Evolutionary conservation across 2,329 filamentous ascomycete species (phyloP).

Genomic region (Colletotrichum sojae): DNA sequence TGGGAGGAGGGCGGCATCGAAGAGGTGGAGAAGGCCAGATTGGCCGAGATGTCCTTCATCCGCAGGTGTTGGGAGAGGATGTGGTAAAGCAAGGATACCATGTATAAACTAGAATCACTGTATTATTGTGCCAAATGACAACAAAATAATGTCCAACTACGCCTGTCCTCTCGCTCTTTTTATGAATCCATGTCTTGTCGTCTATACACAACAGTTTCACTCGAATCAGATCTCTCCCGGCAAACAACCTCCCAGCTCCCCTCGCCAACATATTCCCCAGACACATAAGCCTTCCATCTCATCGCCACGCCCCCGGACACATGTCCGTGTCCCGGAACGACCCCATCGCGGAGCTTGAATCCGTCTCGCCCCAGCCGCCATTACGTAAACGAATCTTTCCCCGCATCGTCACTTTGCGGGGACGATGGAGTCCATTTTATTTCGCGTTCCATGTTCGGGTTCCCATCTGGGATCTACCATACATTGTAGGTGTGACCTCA

Average conservation of each 20-base stretch:
- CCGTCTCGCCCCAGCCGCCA: neutral
- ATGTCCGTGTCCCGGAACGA: neutral
- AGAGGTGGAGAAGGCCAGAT: constrained; percentile 56
- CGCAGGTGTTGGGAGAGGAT: constrained; percentile 55
- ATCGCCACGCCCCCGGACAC: neutral
- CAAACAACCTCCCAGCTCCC: neutral
- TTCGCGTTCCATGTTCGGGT: neutral
- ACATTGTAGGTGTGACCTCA: constrained; percentile 4
- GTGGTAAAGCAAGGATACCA: constrained; percentile 49
- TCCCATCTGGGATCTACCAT: neutral
- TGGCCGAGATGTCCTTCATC: constrained; percentile 53
- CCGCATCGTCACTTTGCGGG: constrained; percentile 22
- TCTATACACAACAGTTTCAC: neutral
- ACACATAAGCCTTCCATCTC: neutral
- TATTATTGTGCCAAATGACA: constrained; percentile 22
- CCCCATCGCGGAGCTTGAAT: constrained; percentile 7
- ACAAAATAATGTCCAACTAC: too few species aligned
- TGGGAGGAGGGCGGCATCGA: constrained; percentile 63
- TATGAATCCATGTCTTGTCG: too few species aligned
- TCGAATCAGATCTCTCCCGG: neutral
- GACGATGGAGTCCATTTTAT: neutral
- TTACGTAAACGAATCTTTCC: constrained; percentile 22
- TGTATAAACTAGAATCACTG: neutral
- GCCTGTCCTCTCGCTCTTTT: too few species aligned
- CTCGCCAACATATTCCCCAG: constrained; percentile 17